Evolutionary conservation across 1,139 yeast genomes (phyloP).

Genomic region (Hansenula sp.): DNA sequence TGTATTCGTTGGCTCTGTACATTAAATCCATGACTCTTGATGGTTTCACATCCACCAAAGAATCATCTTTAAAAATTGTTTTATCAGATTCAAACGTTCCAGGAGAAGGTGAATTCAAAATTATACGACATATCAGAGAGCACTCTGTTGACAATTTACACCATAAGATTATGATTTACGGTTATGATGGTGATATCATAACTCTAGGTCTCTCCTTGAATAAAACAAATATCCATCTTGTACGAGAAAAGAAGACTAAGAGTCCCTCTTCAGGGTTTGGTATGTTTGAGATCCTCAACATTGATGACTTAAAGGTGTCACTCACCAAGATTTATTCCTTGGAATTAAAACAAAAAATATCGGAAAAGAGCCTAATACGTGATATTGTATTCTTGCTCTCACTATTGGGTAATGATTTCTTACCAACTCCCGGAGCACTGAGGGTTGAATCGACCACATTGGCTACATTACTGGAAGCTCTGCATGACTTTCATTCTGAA

Average conservation of each 20-base stretch:
- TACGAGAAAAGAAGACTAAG: neutral
- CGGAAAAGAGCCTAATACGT: neutral
- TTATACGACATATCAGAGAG: conserved; percentile 70
- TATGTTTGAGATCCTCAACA: conserved; percentile 6
- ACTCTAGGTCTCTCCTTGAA: conserved; percentile 37
- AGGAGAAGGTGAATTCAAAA: conserved; percentile 93
- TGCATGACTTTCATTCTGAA: neutral
- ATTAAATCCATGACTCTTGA: conserved; percentile 36
- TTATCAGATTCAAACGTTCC: conserved; percentile 83
- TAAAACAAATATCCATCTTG: neutral
- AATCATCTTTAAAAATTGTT: conserved; percentile 32
- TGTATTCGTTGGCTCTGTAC: conserved; percentile 65
- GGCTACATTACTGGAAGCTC: neutral
- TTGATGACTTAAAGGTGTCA: conserved; percentile 4
- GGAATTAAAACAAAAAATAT: neutral
- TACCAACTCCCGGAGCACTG: conserved; percentile 11
- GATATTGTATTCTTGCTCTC: conserved; percentile 13
- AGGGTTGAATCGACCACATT: neutral
- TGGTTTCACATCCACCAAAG: conserved; percentile 10
- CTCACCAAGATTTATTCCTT: neutral
- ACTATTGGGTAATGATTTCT: conserved; percentile 20
- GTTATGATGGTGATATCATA: conserved; percentile 85
- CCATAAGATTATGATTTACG: conserved; percentile 67
- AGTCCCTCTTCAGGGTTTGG: neutral
- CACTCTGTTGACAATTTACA: conserved; percentile 27